Evolutionary conservation across 345 rosid genomes (phyloP).

Genomic region (Eucalyptus microcorys): DNA sequence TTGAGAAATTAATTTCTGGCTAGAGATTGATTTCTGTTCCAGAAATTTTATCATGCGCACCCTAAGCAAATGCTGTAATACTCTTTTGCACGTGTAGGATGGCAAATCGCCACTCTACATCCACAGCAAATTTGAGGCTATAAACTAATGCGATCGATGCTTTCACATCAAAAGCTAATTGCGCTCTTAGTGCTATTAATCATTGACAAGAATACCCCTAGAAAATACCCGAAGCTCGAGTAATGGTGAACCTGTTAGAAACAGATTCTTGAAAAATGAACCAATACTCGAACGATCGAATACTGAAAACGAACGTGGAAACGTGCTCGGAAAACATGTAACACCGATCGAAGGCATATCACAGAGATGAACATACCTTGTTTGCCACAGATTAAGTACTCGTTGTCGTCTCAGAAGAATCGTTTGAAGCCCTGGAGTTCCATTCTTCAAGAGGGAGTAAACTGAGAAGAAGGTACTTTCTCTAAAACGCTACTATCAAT

Average conservation of each 20-base stretch:
- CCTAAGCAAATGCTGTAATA: neutral
- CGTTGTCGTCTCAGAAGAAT: too few species aligned
- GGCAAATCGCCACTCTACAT: neutral
- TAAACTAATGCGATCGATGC: neutral
- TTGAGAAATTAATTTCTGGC: too few species aligned
- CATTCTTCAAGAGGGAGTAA: too few species aligned
- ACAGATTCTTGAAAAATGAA: accelerated
- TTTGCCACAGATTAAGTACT: too few species aligned
- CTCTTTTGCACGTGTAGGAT: neutral
- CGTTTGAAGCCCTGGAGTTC: too few species aligned
- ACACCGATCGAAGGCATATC: too few species aligned
- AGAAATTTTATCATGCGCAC: too few species aligned
- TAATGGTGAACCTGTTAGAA: neutral
- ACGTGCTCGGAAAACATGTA: too few species aligned
- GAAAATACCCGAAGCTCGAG: neutral
- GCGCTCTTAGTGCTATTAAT: neutral
- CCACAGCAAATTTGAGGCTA: neutral
- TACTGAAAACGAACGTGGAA: accelerated
- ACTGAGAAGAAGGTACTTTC: too few species aligned
- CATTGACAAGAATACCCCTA: neutral
- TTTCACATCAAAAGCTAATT: neutral
- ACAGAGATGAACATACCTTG: accelerated
- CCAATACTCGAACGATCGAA: too few species aligned
- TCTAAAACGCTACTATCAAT: too few species aligned
- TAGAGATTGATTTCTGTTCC: too few species aligned